phyloP scores from a whole-genome alignment of 1,139 yeast species.

The Pichia sp. region DNA sequence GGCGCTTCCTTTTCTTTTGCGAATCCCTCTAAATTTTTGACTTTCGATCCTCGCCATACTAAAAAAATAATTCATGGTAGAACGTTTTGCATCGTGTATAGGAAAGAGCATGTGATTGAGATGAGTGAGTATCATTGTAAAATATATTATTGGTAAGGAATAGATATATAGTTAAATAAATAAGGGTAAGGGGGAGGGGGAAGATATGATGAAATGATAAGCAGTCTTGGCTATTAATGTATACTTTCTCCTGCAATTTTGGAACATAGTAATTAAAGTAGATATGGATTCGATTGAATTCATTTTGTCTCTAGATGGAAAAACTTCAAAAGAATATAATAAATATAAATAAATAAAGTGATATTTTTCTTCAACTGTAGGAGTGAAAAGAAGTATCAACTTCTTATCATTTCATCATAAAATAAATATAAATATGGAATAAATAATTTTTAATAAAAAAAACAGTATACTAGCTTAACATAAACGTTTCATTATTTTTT shows the following conservation, averaged over 20 bases:
- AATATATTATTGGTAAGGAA: too few relatives aligned
- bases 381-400: conserved; percentile 11
- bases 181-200: too few relatives aligned
- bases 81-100: neutral
- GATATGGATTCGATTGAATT: conserved; percentile 2
- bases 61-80: neutral
- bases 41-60: neutral
- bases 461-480: conserved; percentile 19
- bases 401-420: conserved; percentile 24
- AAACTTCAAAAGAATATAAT: conserved; percentile 7
- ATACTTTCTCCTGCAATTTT: too few relatives aligned
- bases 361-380: conserved; percentile 2
- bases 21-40: too few relatives aligned
- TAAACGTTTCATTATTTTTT: conserved; percentile 19
- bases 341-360: conserved; percentile 15
- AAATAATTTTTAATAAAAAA: conserved; percentile 20
- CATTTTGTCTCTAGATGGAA: conserved; percentile 7
- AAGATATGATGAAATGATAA: too few relatives aligned
- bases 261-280: too few relatives aligned
- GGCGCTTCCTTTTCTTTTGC: too few relatives aligned
- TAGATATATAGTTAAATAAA: too few relatives aligned
- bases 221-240: too few relatives aligned
- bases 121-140: too few relatives aligned
- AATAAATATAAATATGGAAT: conserved; percentile 24
- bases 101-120: too few relatives aligned